Evolutionary conservation across 495 filamentous ascomycete genomes (phyloP), one percentile per base, ranked within the genome.

Genomic region (Penicillium waksmanii): DNA sequence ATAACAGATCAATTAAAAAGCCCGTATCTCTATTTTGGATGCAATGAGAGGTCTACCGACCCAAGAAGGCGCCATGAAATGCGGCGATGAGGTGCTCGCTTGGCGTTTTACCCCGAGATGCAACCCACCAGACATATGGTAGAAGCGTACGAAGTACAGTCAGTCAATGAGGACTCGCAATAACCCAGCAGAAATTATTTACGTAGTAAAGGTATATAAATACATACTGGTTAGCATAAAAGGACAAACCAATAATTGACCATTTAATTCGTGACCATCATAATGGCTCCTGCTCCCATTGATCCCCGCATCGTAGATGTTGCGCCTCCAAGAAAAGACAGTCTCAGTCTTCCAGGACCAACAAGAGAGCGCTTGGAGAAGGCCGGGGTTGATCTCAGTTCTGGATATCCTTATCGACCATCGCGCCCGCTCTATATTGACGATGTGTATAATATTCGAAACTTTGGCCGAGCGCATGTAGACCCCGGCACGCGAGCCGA

Each of bases 371-470:
- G 87, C 11, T 77, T 89, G 6, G 83, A 85, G 54, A 87, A 85
- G 51, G 84, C 84, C 0, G 86, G 84, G 2, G 80, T 89, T 53
- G 85, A 89, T 63, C 75, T 89, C 11, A 84, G 84, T 2, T 71
- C 80, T 0, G 87, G 87, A 1, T 90, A 91, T 57, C 87, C 88
- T 0, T 88, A 89, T 58, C 82, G 87, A 4, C 88, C 86, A 4
- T 77, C 82, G 3, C 80, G 80, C 56, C 87, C 87, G 8, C 74
- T 89, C 4, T 90, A 84, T 64, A 68, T 87, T 4, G 83, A 90
- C 55, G 87, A 91, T 56, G 86, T 87, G 3, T 83, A 81, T 66
- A 81, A 81, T 8, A 84, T 91, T 60, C 79, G 87, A 9, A 71
- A 81, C 69, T 75, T 83, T 21, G 80, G 87, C 51, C 82, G 87